Conservation (phyloP, 495 filamentous ascomycete species). For the Aspergillus funiculosus region DNA sequence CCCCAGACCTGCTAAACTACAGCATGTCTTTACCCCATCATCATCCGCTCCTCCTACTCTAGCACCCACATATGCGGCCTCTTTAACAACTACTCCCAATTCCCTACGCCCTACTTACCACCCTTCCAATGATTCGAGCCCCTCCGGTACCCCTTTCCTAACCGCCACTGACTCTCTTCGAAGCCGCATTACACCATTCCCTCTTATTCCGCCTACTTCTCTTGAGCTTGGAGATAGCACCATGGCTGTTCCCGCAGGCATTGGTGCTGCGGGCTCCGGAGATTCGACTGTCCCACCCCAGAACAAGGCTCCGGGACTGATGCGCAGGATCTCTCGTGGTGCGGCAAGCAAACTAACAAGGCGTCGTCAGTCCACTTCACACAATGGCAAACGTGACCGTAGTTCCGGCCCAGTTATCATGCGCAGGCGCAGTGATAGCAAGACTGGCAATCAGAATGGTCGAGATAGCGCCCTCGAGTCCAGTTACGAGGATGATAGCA, state of each 20-base stretch:
- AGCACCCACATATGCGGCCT: constrained; percentile 29
- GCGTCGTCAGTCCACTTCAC: constrained; percentile 66
- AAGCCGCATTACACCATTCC: constrained; percentile 35
- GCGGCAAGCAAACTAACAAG: constrained; percentile 56
- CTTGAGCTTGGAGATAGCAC: constrained; percentile 54
- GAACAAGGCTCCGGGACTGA: constrained; percentile 53
- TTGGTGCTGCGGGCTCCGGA: constrained; percentile 33
- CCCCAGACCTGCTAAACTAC: constrained; percentile 33
- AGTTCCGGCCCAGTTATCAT: constrained; percentile 85
- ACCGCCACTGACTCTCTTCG: constrained; percentile 46
- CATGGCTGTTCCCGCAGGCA: constrained; percentile 37
- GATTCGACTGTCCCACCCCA: constrained; percentile 49
- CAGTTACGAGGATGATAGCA: constrained; percentile 55
- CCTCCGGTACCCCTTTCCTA: constrained; percentile 47
- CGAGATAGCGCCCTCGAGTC: constrained; percentile 48
- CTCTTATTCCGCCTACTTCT: constrained; percentile 35
- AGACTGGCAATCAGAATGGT: constrained; percentile 53
- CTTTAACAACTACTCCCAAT: constrained; percentile 29
- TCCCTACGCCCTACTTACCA: constrained; percentile 26
- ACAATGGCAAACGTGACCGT: constrained; percentile 68
- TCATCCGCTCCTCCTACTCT: constrained; percentile 25
- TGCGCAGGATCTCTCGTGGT: constrained; percentile 61
- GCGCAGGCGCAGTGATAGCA: constrained; percentile 82
- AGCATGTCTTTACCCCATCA: constrained; percentile 35
- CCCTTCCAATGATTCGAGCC: constrained; percentile 40